Evolutionary conservation across 306 rosid species (phyloP).

Genomic region (Amphicarpaea edgeworthii): DNA sequence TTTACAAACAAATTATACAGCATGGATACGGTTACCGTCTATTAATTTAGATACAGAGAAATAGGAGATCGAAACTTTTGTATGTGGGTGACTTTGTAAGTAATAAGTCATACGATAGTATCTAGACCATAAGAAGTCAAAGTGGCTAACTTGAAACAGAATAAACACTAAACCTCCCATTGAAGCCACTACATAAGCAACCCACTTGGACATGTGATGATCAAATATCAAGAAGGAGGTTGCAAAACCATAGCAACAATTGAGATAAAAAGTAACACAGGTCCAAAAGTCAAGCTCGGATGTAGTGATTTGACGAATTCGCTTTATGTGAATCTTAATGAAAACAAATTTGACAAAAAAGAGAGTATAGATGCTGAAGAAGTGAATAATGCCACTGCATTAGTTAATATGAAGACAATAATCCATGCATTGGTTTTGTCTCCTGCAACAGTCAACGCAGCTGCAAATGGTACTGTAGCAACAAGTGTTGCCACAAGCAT

Average conservation of each 20-base stretch:
- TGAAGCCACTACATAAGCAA: not conserved
- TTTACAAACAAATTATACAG: too few species aligned
- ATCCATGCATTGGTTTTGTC: not conserved
- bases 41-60: too few species aligned
- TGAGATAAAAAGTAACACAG: not conserved
- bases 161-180: not conserved
- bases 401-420: not conserved
- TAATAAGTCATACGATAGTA: too few species aligned
- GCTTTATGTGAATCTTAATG: not conserved
- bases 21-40: too few species aligned
- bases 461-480: not conserved
- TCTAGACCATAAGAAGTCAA: too few species aligned
- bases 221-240: not conserved
- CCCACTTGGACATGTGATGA: not conserved
- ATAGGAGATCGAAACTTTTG: too few species aligned
- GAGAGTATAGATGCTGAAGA: not conserved
- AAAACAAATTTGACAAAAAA: conserved; percentile 6
- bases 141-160: not conserved
- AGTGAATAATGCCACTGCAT: conserved; percentile 13
- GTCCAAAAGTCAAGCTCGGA: not conserved
- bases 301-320: not conserved
- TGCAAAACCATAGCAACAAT: not conserved
- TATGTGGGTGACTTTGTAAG: too few species aligned
- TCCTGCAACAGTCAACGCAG: conserved; percentile 26
- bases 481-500: too few species aligned